Base-by-base conservation (phyloP, 306 rosid genomes). In the Quercus ilex region DNA sequence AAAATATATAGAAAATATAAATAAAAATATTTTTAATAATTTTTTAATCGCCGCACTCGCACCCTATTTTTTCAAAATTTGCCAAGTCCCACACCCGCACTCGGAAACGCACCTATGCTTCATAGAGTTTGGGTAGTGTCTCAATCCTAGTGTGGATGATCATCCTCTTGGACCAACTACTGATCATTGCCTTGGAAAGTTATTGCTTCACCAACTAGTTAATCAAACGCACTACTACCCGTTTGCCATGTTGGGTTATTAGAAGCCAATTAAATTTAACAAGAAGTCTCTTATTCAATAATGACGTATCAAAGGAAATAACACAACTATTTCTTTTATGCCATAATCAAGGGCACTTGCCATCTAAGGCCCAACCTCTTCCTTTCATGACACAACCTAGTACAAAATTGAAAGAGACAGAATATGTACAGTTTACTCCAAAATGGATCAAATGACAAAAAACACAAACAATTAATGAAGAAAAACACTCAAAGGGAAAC, bases 401-500 rank as follows among this genome's bases (percentile, higher is more conserved):
- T 4, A 21, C 13, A 62, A 79, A 51, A 4, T 46, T 19, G n/a
- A 68, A 20, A 21, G 26, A 33, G 38, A n/a, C 67, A 52, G 8
- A 26, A 19, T 25, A 75, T 56, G 72, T 63, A 77, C 52, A 64
- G 71, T 73, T 53, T 67, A 71, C 59, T 77, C 53, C 53, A 79
- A 62, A 78, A 84, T 67, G 60, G 80, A 84, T 78, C 33, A 23
- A 81, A 69, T 74, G 55, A 79, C 55, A 30, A 38, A 62, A 84
- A 77, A 60, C 78, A 73, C 3, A 14, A 60, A 35, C 11, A 72
- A 71, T 57, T 77, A 71, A 62, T 43, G 74, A 77, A 64, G 77
- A 62, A 69, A 60, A 71, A 77, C 82, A 79, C 78, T 41, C 55
- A 60, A 67, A 79, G 73, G 79, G 55, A 83, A 83, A 51, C 68